Conservation (phyloP, 1,139 yeast species). For the Tardiomyces blankii region DNA sequence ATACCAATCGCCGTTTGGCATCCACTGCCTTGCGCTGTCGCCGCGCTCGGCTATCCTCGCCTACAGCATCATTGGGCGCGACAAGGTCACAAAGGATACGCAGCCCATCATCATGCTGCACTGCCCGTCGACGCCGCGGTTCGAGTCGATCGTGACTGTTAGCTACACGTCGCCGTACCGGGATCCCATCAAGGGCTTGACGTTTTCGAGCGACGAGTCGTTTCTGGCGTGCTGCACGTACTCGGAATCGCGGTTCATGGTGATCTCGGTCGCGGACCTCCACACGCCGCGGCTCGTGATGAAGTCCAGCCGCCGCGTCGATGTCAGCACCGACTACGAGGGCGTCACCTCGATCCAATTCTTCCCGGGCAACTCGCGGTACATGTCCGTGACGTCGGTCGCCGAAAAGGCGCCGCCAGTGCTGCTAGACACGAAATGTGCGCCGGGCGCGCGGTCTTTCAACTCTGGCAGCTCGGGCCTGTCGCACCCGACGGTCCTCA, state of each 20-base stretch:
- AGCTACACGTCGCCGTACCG: slow-evolving; percentile 67
- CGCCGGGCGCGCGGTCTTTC: slow-evolving; percentile 4
- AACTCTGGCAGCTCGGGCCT: slow-evolving; percentile 21
- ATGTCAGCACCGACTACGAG: slow-evolving; percentile 61
- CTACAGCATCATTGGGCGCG: slow-evolving; percentile 74
- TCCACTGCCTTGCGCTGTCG: slow-evolving; percentile 65
- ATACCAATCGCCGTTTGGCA: slow-evolving; percentile 61
- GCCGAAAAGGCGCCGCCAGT: slow-evolving; percentile 47
- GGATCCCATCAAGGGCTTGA: slow-evolving; percentile 68
- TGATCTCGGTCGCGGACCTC: slow-evolving; percentile 55
- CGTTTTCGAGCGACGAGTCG: slow-evolving; percentile 59
- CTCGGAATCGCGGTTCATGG: slow-evolving; percentile 67
- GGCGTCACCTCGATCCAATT: slow-evolving; percentile 81
- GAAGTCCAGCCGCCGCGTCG: slow-evolving; percentile 51
- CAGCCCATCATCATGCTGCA: slow-evolving; percentile 74
- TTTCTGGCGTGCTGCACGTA: slow-evolving; percentile 77
- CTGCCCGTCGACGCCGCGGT: slow-evolving; percentile 19
- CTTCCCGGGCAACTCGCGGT: slow-evolving; percentile 41
- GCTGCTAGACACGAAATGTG: slow-evolving; percentile 30
- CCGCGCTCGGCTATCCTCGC: slow-evolving; percentile 57
- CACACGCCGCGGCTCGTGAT: slow-evolving; percentile 59
- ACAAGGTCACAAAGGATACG: slow-evolving; percentile 55
- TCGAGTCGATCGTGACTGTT: slow-evolving; percentile 8
- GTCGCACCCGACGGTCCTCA: slow-evolving; percentile 44
- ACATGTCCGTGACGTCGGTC: slow-evolving; percentile 48